Percentiles rank a stretch among this genome's conserved stretches.
Evolutionary conservation across 2,329 filamentous ascomycete genomes (phyloP).

Genomic region (Camptophora hylomeconis): DNA sequence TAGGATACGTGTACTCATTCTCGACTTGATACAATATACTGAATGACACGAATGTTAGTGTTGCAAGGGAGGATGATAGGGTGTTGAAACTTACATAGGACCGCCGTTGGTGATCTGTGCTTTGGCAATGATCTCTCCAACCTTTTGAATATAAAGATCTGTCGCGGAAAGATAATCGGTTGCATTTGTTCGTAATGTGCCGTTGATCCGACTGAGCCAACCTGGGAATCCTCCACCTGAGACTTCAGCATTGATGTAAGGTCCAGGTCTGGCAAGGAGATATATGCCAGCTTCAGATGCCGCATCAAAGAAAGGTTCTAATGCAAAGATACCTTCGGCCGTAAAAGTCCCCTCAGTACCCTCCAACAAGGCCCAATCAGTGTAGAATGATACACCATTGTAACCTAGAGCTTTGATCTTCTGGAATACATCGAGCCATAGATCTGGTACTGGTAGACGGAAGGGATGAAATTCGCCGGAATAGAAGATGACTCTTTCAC

Average conservation of each 20-base stretch:
- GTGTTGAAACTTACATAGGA: constrained; percentile 57
- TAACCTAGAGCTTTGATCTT: constrained; percentile 74
- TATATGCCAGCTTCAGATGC: constrained; percentile 63
- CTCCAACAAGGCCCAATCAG: constrained; percentile 66
- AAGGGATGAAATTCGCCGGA: constrained; percentile 64
- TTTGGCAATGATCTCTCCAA: constrained; percentile 55
- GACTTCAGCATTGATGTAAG: constrained; percentile 68
- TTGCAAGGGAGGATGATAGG: background rate
- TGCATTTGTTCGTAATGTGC: constrained; percentile 49
- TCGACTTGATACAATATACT: constrained; percentile 50
- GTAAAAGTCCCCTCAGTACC: constrained; percentile 57
- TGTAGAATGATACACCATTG: constrained; percentile 67
- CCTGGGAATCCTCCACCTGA: constrained; percentile 69
- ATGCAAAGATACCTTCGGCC: constrained; percentile 58
- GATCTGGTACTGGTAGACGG: constrained; percentile 45
- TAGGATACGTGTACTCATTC: constrained; percentile 54
- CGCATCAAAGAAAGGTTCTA: constrained; percentile 64
- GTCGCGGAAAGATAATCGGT: constrained; percentile 53
- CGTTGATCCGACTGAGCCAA: constrained; percentile 60
- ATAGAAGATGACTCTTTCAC: constrained; percentile 58
- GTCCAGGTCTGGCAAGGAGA: constrained; percentile 57
- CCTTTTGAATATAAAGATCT: constrained; percentile 47
- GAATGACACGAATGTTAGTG: too few species aligned
- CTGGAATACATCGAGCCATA: constrained; percentile 64
- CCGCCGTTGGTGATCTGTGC: constrained; percentile 74